These are phyloP conservation scores for Neurospora sp. DNA, from an alignment of 495 filamentous ascomycete species.

Conservation along the genomic window DNA sequence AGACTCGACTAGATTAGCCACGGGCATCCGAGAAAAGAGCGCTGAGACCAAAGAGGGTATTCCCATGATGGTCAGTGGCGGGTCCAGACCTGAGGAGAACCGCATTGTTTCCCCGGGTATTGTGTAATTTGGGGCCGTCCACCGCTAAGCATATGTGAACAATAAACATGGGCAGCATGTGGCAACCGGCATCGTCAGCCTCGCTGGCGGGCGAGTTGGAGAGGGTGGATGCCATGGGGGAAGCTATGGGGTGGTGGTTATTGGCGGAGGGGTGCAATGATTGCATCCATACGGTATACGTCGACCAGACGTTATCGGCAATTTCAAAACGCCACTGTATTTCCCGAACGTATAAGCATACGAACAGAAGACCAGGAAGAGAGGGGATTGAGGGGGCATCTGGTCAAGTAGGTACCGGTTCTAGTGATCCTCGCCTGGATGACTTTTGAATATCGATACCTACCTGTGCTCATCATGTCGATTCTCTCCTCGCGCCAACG, in stretches of 20 bases:
- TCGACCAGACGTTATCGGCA: not conserved
- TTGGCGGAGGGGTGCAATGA: not conserved
- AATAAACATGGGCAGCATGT: not conserved
- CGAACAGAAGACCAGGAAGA: not conserved
- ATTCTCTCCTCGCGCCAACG: not conserved
- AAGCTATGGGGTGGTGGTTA: not conserved
- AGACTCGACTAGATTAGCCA: not conserved
- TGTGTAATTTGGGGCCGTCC: not conserved
- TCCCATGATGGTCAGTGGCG: not conserved
- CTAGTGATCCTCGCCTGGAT: not conserved
- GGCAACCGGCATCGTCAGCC: not conserved
- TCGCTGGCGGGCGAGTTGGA: not conserved
- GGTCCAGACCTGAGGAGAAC: not conserved
- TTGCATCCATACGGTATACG: not conserved
- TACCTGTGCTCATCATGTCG: not conserved
- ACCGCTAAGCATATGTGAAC: not conserved
- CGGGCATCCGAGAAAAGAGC: not conserved
- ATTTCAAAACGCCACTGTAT: not conserved
- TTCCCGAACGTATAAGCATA: not conserved
- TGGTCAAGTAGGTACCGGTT: not conserved
- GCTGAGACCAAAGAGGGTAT: not conserved
- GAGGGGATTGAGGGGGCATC: not conserved
- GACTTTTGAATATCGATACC: not conserved
- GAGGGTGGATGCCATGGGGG: not conserved
- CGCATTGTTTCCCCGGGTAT: not conserved